A percentile compares a stretch with the other conserved stretches of the same genome.
These are phyloP conservation scores for Primulina tabacum DNA, from an alignment of 257 asterid genomes.

Conservation along the genomic window DNA sequence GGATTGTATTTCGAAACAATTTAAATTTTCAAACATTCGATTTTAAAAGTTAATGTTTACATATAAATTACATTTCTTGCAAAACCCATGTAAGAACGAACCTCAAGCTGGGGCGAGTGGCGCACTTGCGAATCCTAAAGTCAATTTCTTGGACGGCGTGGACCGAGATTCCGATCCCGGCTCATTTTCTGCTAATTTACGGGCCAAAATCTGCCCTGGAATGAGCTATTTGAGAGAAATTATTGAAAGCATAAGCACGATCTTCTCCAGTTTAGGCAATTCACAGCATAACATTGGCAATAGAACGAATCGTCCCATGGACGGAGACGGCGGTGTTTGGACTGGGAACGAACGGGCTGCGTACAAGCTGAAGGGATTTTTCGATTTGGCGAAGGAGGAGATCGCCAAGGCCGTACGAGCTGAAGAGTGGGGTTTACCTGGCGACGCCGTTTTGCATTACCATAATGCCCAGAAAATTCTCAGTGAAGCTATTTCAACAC, in stretches of 20 bases:
- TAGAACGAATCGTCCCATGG: conserved; percentile 46
- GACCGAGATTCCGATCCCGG: background rate
- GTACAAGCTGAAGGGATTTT: conserved; percentile 79
- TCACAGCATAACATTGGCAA: conserved; percentile 42
- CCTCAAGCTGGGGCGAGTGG: background rate
- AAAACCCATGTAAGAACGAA: no score
- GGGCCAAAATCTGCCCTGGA: conserved; percentile 19
- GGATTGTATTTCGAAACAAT: no score
- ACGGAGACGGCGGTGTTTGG: conserved; percentile 61
- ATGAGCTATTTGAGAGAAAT: conserved; percentile 69
- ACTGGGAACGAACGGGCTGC: conserved; percentile 93
- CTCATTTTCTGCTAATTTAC: background rate
- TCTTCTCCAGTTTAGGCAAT: conserved; percentile 49
- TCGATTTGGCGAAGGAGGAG: conserved; percentile 85
- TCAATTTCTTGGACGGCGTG: background rate
- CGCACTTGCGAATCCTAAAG: background rate
- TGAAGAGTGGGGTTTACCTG: conserved; percentile 92
- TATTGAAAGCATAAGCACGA: conserved; percentile 56
- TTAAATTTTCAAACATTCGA: no score
- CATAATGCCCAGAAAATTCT: conserved; percentile 69
- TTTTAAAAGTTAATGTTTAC: no score
- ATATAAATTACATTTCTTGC: no score
- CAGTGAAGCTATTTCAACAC: conserved; percentile 71
- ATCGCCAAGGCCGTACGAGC: conserved; percentile 85
- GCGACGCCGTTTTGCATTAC: conserved; percentile 65